Conservation (phyloP, 805 yeast genomes). For the Kluyveromyces nonfermentans region DNA sequence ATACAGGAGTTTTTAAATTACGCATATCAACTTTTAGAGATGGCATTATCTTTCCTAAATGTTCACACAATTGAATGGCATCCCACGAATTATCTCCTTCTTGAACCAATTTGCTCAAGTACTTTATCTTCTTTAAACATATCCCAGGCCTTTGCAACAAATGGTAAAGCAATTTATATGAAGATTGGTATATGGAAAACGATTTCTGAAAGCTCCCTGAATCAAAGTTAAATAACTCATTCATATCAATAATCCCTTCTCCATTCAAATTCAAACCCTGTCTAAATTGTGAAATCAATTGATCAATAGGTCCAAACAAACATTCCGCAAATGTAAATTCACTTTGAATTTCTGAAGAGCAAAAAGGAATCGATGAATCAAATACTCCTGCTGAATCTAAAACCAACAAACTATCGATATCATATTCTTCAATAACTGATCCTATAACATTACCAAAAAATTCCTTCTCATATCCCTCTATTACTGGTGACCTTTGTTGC, state of each 20-base stretch:
- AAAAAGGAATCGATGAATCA: constrained; percentile 11
- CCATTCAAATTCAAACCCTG: constrained; percentile 13
- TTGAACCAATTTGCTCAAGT: constrained; percentile 56
- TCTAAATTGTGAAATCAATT: constrained; percentile 16
- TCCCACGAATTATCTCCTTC: constrained; percentile 86
- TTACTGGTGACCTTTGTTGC: constrained; percentile 76
- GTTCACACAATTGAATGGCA: constrained; percentile 33
- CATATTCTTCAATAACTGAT: constrained; percentile 37
- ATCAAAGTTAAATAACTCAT: constrained; percentile 16
- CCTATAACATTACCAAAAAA: constrained; percentile 44
- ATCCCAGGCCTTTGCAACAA: constrained; percentile 12
- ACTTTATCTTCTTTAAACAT: constrained; percentile 23
- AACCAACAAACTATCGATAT: constrained; percentile 41
- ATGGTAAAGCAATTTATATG: constrained; percentile 24
- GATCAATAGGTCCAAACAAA: constrained; percentile 16
- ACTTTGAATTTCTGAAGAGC: background rate
- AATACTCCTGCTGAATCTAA: constrained; percentile 64
- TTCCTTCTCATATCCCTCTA: constrained; percentile 48
- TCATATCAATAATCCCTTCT: constrained; percentile 9
- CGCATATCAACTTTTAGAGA: constrained; percentile 17
- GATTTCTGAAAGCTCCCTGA: constrained; percentile 19
- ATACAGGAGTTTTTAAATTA: constrained; percentile 55
- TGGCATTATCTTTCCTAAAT: constrained; percentile 19
- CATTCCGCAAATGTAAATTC: constrained; percentile 19
- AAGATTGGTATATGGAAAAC: constrained; percentile 21